Conservation (phyloP, 139 green algal species). For the Coccomyxa sp. region DNA sequence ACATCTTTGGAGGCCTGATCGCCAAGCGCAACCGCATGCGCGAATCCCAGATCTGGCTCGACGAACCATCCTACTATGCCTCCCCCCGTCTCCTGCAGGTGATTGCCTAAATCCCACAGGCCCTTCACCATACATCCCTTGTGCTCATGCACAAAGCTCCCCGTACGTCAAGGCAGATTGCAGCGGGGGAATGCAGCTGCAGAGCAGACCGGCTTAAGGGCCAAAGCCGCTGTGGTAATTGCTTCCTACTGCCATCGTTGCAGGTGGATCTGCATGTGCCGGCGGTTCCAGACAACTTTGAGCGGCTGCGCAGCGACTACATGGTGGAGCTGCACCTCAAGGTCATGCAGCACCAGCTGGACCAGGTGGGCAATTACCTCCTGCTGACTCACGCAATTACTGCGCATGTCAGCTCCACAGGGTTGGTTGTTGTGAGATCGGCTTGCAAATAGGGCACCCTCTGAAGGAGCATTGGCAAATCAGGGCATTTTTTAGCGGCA, state of each 20-base stretch:
- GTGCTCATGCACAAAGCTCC: neutral
- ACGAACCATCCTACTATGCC: neutral
- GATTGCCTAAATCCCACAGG: neutral
- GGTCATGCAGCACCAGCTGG: neutral
- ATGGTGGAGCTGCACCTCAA: neutral
- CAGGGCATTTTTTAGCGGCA: neutral
- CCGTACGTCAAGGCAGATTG: neutral
- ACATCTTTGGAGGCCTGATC: neutral
- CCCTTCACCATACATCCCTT: neutral
- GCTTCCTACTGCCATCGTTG: neutral
- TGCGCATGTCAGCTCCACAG: no score
- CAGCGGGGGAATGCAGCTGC: neutral
- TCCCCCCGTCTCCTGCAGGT: neutral
- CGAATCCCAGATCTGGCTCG: neutral
- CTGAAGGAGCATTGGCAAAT: no score
- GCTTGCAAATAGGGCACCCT: no score
- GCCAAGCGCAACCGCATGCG: neutral
- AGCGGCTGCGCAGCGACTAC: neutral
- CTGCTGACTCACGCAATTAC: no score
- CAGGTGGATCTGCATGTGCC: neutral
- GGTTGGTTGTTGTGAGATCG: no score
- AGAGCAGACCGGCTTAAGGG: neutral
- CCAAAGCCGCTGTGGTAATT: neutral
- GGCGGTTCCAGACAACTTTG: neutral
- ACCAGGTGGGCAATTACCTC: constrained; percentile 1